phyloP scores from a whole-genome alignment of 495 filamentous ascomycete species.

The Penicillium goetzii region DNA sequence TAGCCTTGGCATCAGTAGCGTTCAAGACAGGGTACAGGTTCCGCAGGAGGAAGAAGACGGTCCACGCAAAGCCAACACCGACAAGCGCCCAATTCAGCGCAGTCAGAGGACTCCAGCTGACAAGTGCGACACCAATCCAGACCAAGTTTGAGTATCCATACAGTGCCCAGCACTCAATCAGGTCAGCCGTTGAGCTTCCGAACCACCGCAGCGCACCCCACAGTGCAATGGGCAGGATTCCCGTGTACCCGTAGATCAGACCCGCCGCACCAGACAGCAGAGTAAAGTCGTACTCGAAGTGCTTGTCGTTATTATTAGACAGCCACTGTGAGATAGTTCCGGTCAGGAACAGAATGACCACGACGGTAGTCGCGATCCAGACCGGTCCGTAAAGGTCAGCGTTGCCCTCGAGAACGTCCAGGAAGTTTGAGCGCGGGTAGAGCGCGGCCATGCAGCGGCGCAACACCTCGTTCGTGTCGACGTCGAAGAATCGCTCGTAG shows the following conservation, averaged over 20 bases:
- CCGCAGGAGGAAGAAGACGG: conserved; percentile 82
- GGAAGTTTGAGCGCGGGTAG: conserved; percentile 89
- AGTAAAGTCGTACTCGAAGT: conserved; percentile 85
- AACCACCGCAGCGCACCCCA: conserved; percentile 95
- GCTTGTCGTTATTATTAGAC: conserved; percentile 58
- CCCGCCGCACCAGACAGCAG: conserved; percentile 83
- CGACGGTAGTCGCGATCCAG: conserved; percentile 98
- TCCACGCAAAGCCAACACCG: conserved; percentile 82
- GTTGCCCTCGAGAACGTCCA: conserved; percentile 96
- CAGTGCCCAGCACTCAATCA: conserved; percentile 90
- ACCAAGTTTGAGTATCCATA: conserved; percentile 96
- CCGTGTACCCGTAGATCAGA: conserved; percentile 91
- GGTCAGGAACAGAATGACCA: conserved; percentile 91
- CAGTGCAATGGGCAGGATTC: conserved; percentile 76
- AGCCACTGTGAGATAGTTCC: conserved; percentile 93
- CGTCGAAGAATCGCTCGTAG: conserved; percentile 97
- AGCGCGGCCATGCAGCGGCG: conserved; percentile 80
- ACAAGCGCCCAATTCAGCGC: conserved; percentile 95
- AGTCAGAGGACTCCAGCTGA: conserved; percentile 82
- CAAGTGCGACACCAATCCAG: conserved; percentile 93
- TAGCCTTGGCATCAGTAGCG: conserved; percentile 88
- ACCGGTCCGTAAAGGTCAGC: conserved; percentile 94
- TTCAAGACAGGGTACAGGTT: conserved; percentile 94
- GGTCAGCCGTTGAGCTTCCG: conserved; percentile 74
- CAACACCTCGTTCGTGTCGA: conserved; percentile 87